Base-by-base conservation (phyloP, 2,329 filamentous ascomycete species). In the Westerdykella ornata region DNA sequence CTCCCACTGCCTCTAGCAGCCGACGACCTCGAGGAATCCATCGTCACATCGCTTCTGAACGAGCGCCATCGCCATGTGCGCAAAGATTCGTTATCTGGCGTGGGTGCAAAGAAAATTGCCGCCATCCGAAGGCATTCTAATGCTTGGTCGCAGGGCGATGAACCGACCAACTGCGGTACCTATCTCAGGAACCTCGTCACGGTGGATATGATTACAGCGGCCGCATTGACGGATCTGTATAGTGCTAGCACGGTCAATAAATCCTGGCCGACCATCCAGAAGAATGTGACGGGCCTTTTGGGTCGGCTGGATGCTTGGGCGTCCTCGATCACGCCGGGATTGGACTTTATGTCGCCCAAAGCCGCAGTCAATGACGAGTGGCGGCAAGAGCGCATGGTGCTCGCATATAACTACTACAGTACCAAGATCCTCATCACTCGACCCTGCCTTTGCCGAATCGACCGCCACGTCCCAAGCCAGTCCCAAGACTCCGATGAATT, bases 391-490 rank as follows among this genome's bases (percentile, higher is more conserved):
- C 47, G 46, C 8, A 31, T 51, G n/a, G 38, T 44, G 9, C 48
- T 59, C 5, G 54, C 43, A 6, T 47, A 59, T 14, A 42, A 41
- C 11, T 63, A 53, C 43, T 58, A 52, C 39, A 56, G 52, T 37
- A 45, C 53, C 9, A 47, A 51, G 38, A 66, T 68, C 5, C 51
- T 70, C 4, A 59, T 63, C 29, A 66, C 54, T 19, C 62, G 63
- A 8, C 67, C 67, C n/a, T 67, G 62, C 41, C 48, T 70, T 4
- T 69, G 66, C 36, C 50, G 59, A 22, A 39, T 65, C 15, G 61
- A 67, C 19, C 41, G 51, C 5, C 54, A 54, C 4, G 62, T 65
- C 15, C 36, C 47, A 4, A 51, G 57, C 18, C 63, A 67, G 39
- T 54, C 58, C 1, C 39, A 49, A 18, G 35, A 37, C 16, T 67